Base-by-base conservation (phyloP, 495 filamentous ascomycete species). In the Clavariopsis aquatica region DNA sequence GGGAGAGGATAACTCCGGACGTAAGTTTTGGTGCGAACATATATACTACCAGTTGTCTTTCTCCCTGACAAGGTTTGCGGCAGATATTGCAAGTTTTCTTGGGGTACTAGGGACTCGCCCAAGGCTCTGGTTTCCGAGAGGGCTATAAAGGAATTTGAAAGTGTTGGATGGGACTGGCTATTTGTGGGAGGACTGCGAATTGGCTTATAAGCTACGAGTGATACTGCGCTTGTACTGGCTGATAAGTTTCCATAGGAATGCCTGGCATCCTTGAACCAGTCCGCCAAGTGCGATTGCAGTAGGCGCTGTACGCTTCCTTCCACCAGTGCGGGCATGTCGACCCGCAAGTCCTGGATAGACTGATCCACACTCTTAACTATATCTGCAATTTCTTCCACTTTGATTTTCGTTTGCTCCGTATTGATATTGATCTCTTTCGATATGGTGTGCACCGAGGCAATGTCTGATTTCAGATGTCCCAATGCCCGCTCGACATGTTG, bases 271-370 rank as follows among this genome's bases (percentile, higher is more conserved):
- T 29, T 34, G 9, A 29, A 9, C 52, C 27, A 38, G 22, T 38
- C 38, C 27, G 5, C 22, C 22, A 56, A 6, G 23, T 23, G 24
- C 7, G 29, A 36, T 56, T 31, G 28, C 20, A 34, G 17, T 38
- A 36, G 10, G 27, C 53, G 27, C 22, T 56, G 53, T n/a, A 56
- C 17, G 27, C 53, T 24, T 22, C 29, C 29, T 56, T 56, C 53
- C 13, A 56, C 15, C 28, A 56, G 29, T 20, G 23, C 13, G 17
- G 28, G 28, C 28, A 56, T 43, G 13, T 56, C 53, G 22, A 31
- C 13, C 17, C 29, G 13, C 53, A 56, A 13, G 29, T 38, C 22
- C 20, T 56, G 53, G 7, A 43, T 56, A 26, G 38, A n/a, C 53
- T 22, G 53, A 23, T 56, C 53, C 9, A 56, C 15, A 20, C 53